A percentile compares a stretch with the other conserved stretches of the same genome.
Conservation (phyloP, 345 rosid genomes). For the Excoecaria cochinchinensis region DNA sequence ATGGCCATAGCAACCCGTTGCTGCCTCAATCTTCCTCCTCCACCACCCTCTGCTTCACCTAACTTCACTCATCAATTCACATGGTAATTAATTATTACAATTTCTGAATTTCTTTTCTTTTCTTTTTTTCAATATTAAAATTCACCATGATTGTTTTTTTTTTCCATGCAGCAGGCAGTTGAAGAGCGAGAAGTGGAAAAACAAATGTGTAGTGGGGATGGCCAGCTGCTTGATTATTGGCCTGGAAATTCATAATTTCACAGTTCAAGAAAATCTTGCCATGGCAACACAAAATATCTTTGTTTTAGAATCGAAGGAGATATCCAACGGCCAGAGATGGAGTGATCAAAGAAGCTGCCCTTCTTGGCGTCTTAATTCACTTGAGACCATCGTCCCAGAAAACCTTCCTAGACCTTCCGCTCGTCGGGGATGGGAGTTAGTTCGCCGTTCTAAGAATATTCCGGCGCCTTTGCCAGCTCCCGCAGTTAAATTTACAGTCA, state of each 20-base stretch:
- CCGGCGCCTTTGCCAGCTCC: slow-evolving; percentile 7
- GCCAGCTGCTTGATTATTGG: slow-evolving; percentile 39
- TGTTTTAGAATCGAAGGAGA: not conserved
- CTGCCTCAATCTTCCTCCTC: slow-evolving; percentile 46
- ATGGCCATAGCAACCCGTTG: slow-evolving; percentile 46
- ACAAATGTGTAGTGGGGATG: slow-evolving; percentile 20
- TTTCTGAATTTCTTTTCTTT: not conserved
- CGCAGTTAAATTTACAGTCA: not conserved
- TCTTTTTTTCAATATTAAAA: not conserved
- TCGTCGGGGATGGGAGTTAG: slow-evolving; percentile 23
- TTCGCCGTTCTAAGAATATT: slow-evolving; percentile 8
- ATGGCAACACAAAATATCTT: not conserved
- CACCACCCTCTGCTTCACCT: slow-evolving; percentile 17
- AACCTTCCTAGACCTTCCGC: slow-evolving; percentile 41
- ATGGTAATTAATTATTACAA: slow-evolving; percentile 10
- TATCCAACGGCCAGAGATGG: slow-evolving; percentile 22
- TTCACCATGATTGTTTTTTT: not conserved
- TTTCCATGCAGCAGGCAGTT: slow-evolving; percentile 10
- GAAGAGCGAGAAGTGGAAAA: slow-evolving; percentile 31
- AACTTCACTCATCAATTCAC: slow-evolving; percentile 8
- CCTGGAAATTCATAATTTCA: not conserved
- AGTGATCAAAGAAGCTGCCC: slow-evolving; percentile 40
- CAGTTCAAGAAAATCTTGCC: not conserved
- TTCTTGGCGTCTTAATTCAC: slow-evolving; percentile 35
- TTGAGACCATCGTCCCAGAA: slow-evolving; percentile 43